Evolutionary conservation across 331 rosid genomes (phyloP), one percentile per base, ranked within the genome.

Genomic region (Quercus lobata): DNA sequence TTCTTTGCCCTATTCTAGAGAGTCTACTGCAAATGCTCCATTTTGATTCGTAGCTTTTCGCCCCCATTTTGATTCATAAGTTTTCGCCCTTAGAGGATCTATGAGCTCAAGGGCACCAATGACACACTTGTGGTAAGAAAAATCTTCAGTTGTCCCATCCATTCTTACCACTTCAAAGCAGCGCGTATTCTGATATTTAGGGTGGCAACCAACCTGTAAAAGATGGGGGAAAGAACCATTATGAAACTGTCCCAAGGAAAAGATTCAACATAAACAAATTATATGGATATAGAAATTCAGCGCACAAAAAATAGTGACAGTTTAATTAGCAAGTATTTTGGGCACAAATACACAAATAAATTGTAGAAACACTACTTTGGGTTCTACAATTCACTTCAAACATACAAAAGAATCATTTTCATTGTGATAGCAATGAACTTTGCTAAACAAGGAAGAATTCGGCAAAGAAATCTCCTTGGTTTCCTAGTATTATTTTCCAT

Each of bases 81-180:
- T 79, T 80, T 82, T 87, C 1, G 87, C 94, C 82, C 75, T 86
- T 35, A 77, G 52, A 52, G 97, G 97, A 56, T 87, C 93, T 75
- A 91, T 71, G 63, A 90, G 79, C 74, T 89, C 94, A 29, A 87
- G 86, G 57, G 97, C 98, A 86, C 89, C 86, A 37, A 74, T 78
- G 25, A 93, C 83, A 75, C 99, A 93, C 84, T 96, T 96, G 71
- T 80, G 96, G 86, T 91, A 91, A 0, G 99, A 95, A 83, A 95
- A 93, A 71, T 93, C 98, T 83, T 91, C 99, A 7, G 83, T 68
- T 0, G 89, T 83, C n/a, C 94, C 98, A 18, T 95, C 98, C 15
- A 35, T 81, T 78, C 97, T 83, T 19, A 85, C 73, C 74, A 93
- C 56, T 73, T 83, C 78, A 81, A 95, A 95, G 84, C 99, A 93